Conservation (phyloP, 371 early-diverging fungal species). For the Apophysomyces elegans region DNA sequence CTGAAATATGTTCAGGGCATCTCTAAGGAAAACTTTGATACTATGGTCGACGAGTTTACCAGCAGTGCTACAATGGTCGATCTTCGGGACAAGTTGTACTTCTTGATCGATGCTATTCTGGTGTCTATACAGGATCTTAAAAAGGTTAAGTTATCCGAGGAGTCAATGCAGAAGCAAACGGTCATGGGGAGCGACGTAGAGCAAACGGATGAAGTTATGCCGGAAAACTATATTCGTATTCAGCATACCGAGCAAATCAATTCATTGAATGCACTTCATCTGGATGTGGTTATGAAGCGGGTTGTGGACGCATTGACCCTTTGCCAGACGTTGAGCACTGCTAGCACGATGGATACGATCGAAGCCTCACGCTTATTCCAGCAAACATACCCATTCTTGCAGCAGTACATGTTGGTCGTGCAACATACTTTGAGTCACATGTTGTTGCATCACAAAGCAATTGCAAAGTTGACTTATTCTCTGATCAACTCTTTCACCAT, state of each 20-base stretch:
- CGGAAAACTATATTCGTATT: slow-evolving; percentile 52
- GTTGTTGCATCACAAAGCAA: slow-evolving; percentile 69
- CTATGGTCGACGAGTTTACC: background rate
- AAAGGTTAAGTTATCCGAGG: slow-evolving; percentile 25
- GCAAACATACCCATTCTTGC: slow-evolving; percentile 63
- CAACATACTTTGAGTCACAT: slow-evolving; percentile 66
- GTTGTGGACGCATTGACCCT: slow-evolving; percentile 33
- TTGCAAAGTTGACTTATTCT: slow-evolving; percentile 68
- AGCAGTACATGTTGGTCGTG: slow-evolving; percentile 68
- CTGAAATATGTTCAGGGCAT: slow-evolving; percentile 20
- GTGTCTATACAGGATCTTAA: slow-evolving; percentile 51
- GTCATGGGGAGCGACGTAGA: slow-evolving; percentile 41
- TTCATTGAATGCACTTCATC: slow-evolving; percentile 38
- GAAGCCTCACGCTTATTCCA: slow-evolving; percentile 43
- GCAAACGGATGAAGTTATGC: slow-evolving; percentile 58
- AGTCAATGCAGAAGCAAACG: slow-evolving; percentile 7
- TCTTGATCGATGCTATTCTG: slow-evolving; percentile 41
- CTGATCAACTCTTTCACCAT: slow-evolving; percentile 73
- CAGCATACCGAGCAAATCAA: slow-evolving; percentile 36
- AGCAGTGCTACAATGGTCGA: background rate
- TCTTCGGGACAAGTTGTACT: slow-evolving; percentile 38
- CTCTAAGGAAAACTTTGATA: background rate
- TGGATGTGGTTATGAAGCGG: slow-evolving; percentile 44
- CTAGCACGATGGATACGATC: background rate
- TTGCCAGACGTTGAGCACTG: background rate